Conservation (phyloP, 257 asterid species). For the Ocimum tenuiflorum region DNA sequence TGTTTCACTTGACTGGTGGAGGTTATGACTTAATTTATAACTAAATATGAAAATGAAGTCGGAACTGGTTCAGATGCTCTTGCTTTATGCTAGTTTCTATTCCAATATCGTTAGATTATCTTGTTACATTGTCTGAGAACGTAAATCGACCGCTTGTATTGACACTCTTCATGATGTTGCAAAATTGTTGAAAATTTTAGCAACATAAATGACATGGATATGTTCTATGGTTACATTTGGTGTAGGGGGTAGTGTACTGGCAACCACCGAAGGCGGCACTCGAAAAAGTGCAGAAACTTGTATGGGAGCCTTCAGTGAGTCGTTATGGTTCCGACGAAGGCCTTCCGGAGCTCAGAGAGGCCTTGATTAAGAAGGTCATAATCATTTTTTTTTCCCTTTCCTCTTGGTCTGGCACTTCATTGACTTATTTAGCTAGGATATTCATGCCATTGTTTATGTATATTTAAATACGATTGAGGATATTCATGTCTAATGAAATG, state of each 20-base stretch:
- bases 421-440: no score
- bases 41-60: neutral
- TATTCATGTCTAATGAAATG: neutral
- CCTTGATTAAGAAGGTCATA: conserved; percentile 63
- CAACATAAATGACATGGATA: neutral
- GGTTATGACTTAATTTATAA: neutral
- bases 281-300: conserved; percentile 60
- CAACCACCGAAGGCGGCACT: conserved; percentile 84
- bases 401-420: neutral
- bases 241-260: conserved; percentile 95
- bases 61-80: neutral
- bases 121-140: neutral
- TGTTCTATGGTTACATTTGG: neutral
- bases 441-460: no score
- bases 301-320: conserved; percentile 84
- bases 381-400: neutral
- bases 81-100: conserved; percentile 9
- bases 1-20: neutral
- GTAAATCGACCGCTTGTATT: neutral
- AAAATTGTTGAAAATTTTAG: neutral
- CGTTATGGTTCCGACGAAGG: conserved; percentile 96
- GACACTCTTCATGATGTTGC: neutral
- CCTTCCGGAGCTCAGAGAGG: conserved; percentile 85
- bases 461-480: no score
- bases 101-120: neutral